Conservation (phyloP, 2,329 filamentous ascomycete species). For the Verticillium nonalfalfae region DNA sequence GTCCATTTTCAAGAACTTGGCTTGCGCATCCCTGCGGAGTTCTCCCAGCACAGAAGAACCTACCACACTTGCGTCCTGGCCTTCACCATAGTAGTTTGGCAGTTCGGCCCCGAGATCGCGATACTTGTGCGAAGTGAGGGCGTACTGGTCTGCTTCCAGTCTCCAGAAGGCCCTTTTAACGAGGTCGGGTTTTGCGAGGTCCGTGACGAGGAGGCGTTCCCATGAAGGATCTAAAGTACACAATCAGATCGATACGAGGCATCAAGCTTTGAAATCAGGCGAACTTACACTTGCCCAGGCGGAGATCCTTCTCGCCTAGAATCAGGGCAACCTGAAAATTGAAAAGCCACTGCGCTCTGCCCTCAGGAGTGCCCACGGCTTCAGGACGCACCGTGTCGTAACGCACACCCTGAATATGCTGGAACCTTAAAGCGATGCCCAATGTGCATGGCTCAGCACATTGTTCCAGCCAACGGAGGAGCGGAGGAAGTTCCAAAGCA, state of each 20-base stretch:
- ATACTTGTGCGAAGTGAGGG: slow-evolving; percentile 42
- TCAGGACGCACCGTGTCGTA: slow-evolving; percentile 56
- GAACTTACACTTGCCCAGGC: slow-evolving; percentile 52
- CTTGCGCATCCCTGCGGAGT: slow-evolving; percentile 42
- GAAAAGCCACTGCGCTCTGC: slow-evolving; percentile 61
- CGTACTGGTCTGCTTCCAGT: slow-evolving; percentile 49
- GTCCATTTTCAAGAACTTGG: slow-evolving; percentile 50
- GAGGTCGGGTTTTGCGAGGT: slow-evolving; percentile 27
- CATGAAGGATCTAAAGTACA: slow-evolving; percentile 46
- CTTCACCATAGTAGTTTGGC: slow-evolving; percentile 41
- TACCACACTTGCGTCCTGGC: slow-evolving; percentile 36
- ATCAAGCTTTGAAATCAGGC: no score
- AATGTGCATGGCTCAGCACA: slow-evolving; percentile 43
- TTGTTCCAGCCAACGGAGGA: slow-evolving; percentile 54
- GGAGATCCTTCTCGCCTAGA: slow-evolving; percentile 57
- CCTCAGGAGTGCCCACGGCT: slow-evolving; percentile 44
- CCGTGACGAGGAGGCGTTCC: slow-evolving; percentile 47
- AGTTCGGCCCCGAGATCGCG: slow-evolving; percentile 49
- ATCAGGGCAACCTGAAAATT: slow-evolving; percentile 59
- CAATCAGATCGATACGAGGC: not conserved
- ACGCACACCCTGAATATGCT: slow-evolving; percentile 51
- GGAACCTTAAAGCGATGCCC: slow-evolving; percentile 47
- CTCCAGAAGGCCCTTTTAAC: slow-evolving; percentile 53
- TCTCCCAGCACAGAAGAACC: slow-evolving; percentile 34
- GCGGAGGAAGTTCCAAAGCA: slow-evolving; percentile 50